Conservation (phyloP, 2,329 filamentous ascomycete genomes). For the Phialophora expanda region DNA sequence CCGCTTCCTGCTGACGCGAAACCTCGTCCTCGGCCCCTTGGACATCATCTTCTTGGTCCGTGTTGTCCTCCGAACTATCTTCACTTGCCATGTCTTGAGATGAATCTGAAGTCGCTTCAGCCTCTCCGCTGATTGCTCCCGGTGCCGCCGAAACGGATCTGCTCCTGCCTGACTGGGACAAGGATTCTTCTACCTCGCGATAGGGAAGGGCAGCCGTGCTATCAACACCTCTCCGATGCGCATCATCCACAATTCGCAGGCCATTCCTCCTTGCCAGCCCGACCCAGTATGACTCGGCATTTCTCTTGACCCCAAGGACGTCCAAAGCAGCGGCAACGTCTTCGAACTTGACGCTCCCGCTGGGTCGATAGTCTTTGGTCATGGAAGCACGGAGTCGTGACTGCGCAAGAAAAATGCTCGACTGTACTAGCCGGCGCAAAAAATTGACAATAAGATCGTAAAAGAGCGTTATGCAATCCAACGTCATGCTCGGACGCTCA, state of each 20-base stretch:
- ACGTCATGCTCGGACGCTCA: conserved; percentile 70
- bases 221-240: conserved; percentile 31
- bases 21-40: neutral
- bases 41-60: neutral
- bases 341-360: conserved; percentile 48
- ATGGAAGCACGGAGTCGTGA: conserved; percentile 66
- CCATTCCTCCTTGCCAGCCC: conserved; percentile 58
- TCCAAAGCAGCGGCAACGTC: conserved; percentile 63
- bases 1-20: conserved; percentile 1
- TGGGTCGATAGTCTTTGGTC: conserved; percentile 41
- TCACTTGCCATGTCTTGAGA: neutral
- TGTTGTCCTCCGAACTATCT: neutral
- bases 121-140: conserved; percentile 3
- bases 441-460: conserved; percentile 70
- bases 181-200: conserved; percentile 38
- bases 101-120: neutral
- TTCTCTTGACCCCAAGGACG: conserved; percentile 55
- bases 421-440: conserved; percentile 72
- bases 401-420: conserved; percentile 71
- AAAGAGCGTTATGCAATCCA: conserved; percentile 78
- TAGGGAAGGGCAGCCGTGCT: conserved; percentile 22
- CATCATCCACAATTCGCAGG: conserved; percentile 51
- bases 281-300: conserved; percentile 58
- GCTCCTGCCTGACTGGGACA: conserved; percentile 28
- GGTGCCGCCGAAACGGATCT: conserved; percentile 19